These are phyloP conservation scores for Eurotiales sp. DNA, from an alignment of 2,329 filamentous ascomycete genomes.

Conservation along the genomic window DNA sequence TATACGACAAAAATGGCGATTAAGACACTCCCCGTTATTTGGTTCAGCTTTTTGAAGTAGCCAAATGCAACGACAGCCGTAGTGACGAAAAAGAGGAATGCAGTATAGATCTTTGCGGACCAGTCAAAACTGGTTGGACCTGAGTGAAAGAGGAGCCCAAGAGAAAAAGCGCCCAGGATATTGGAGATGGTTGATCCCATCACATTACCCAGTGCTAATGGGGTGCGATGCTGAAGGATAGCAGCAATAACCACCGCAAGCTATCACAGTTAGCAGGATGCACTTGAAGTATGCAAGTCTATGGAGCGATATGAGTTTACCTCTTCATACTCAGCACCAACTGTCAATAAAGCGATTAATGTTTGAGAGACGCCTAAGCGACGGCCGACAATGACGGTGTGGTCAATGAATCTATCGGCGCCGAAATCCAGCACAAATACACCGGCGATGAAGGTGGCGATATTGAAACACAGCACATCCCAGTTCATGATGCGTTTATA, in stretches of 20 bases:
- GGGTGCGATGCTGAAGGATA: slow-evolving; percentile 43
- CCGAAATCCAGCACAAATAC: slow-evolving; percentile 52
- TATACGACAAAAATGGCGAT: slow-evolving; percentile 45
- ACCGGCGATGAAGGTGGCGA: slow-evolving; percentile 34
- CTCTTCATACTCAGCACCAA: slow-evolving; percentile 56
- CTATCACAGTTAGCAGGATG: slow-evolving; percentile 22
- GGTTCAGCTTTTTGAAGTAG: slow-evolving; percentile 33
- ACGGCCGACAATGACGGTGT: slow-evolving; percentile 47
- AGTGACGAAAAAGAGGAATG: slow-evolving; percentile 41
- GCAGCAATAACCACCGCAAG: slow-evolving; percentile 50
- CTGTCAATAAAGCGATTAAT: slow-evolving; percentile 51
- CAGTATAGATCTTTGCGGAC: slow-evolving; percentile 49
- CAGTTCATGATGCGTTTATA: slow-evolving; percentile 24
- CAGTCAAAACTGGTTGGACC: slow-evolving; percentile 39
- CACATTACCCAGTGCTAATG: slow-evolving; percentile 53
- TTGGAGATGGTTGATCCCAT: slow-evolving; percentile 55
- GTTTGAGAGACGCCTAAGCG: slow-evolving; percentile 46
- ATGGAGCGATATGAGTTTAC: slow-evolving; percentile 23
- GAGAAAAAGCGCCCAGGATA: slow-evolving; percentile 53
- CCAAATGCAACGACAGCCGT: slow-evolving; percentile 34
- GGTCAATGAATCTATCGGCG: slow-evolving; percentile 52
- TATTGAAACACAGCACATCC: slow-evolving; percentile 38
- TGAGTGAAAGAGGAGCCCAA: slow-evolving; percentile 47
- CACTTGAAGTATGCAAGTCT: not conserved
- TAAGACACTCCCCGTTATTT: slow-evolving; percentile 36